Percentiles rank a stretch among this genome's conserved stretches.
Conservation (phyloP, 192 early-diverging fungal species). For the Backusella australiensis region DNA sequence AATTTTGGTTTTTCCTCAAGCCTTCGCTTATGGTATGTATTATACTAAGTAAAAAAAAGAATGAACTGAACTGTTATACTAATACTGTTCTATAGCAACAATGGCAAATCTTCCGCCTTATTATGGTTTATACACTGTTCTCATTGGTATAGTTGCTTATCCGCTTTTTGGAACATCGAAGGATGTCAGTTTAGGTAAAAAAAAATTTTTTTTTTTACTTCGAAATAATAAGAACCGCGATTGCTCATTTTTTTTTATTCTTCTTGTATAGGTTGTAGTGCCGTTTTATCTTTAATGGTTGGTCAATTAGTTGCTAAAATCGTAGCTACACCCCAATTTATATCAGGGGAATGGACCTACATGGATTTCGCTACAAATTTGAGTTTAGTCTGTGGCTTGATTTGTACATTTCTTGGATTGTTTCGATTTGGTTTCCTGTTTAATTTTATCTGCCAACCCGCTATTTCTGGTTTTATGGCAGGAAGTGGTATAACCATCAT, state of each 20-base stretch:
- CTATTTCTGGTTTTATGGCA: constrained; percentile 85
- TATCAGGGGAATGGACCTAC: constrained; percentile 17
- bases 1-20: constrained; percentile 71
- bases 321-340: constrained; percentile 13
- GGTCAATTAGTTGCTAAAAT: constrained; percentile 58
- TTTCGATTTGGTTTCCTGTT: constrained; percentile 83
- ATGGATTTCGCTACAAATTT: constrained; percentile 56
- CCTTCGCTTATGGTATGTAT: constrained; percentile 56
- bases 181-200: constrained; percentile 69
- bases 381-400: constrained; percentile 70
- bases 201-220: neutral
- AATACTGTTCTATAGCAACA: constrained; percentile 42
- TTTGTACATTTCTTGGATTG: constrained; percentile 71
- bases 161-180: constrained; percentile 72
- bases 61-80: neutral
- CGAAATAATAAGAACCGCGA: neutral
- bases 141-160: constrained; percentile 72
- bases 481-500: constrained; percentile 79
- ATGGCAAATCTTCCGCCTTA: constrained; percentile 68
- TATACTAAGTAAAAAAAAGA: neutral
- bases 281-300: constrained; percentile 75
- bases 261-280: constrained; percentile 16
- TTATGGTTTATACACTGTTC: constrained; percentile 75
- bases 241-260: neutral
- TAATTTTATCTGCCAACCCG: constrained; percentile 81